Base-by-base conservation (phyloP, 805 yeast genomes). In the Starmerella geochares region DNA sequence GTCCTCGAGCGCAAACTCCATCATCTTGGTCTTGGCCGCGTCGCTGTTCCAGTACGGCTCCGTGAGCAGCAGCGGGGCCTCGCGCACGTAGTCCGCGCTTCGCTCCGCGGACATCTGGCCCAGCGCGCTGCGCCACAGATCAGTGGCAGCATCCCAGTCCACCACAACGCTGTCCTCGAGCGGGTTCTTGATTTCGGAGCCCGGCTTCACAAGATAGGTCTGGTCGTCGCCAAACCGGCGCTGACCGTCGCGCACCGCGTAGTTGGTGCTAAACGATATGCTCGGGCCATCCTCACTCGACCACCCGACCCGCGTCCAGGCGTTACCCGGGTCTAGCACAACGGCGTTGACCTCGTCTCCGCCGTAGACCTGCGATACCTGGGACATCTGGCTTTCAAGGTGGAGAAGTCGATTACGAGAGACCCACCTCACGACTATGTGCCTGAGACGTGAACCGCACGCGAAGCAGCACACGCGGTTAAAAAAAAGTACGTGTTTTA, bases 201-300 rank as follows among this genome's bases (percentile, higher is more conserved):
- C 20, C 1, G 49, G 21, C 3, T 54, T 51, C 8, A 47, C 54
- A 20, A 54, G 45, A 21, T 49, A 47, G 3, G 57, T 45, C 20
- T 49, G 33, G n/a, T 54, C 58, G 46, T 60, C 63, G 44, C 61
- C 62, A 28, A 21, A 59, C 25, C 32, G 43, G 32, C 53, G 50
- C 48, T 21, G 21, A 4, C 47, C 49, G 33, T 54, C 57, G 25
- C 41, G 47, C 16, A 10, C 29, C 17, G 56, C 56, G 49, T 52
- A 59, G 29, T 35, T 20, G 23, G 57, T 48, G 10, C 57, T 46
- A 17, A 54, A 65, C 21, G 83, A 77, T 3, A 80, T 69, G 55
- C 81, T 77, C 11, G 98, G 98, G 48, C 78, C 74, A 62, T 88
- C 96, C 50, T 86, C 90, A 10, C 97, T 97, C 3, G 96, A 88